Base-by-base conservation (phyloP, 225 moss, liverwort and hornwort genomes). In the Polytrichum formosum region DNA sequence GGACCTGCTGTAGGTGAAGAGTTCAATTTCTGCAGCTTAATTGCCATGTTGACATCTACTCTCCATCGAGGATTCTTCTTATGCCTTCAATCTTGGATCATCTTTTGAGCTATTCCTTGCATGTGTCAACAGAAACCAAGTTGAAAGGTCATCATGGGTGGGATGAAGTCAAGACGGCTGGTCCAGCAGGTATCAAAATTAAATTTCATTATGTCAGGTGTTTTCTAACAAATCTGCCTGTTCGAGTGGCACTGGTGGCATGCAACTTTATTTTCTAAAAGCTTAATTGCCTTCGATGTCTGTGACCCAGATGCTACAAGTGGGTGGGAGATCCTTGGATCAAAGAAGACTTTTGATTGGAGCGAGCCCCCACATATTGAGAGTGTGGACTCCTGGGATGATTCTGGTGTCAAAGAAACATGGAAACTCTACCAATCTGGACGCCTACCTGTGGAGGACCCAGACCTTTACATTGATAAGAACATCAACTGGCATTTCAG, bases 261-360 rank as follows among this genome's bases (percentile, higher is more conserved):
- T 46, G 46, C 65, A 67, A 67, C 54, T 63, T 61, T 18, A 46
- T 31, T 35, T 75, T 73, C 63, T 56, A 72, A 23, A 67, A 21
- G 37, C 26, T 26, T 31, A 54, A 29, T 73, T 56, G 9, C 60
- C 37, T 18, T 69, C 21, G n/a, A 27, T 65, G 30, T 70, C 18
- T 69, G 70, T 21, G 16, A 61, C 64, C 68, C 72, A 86, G 86
- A 82, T 26, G 77, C 80, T 33, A 73, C 80, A n/a, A 86, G 79
- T 75, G 86, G 82, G n/a, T 86, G 86, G 86, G 86, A 86, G 75
- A 80, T 77, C 73, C 72, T 86, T 68, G 77, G 82, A 28, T 77
- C 77, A 23, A 28, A 75, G 9, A 74, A 67, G 27, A 75, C 75
- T 61, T 86, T 80, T 75, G 82, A 86, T 68, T 86, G 86, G 86